These are phyloP conservation scores for Solanum hybrid DNA, from an alignment of 305 asterid species.

Conservation along the genomic window DNA sequence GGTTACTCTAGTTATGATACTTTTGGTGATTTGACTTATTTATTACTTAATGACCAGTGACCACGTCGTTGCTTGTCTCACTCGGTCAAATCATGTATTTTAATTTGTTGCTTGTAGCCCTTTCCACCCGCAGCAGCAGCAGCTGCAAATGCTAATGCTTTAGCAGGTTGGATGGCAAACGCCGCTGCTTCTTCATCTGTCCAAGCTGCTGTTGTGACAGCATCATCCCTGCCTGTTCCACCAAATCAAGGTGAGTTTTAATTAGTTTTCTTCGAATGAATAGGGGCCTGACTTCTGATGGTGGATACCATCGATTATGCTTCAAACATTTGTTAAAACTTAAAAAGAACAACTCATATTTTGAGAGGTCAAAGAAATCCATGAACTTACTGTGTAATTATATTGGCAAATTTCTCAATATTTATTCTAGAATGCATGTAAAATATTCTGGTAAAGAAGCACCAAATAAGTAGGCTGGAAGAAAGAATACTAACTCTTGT, in stretches of 20 bases:
- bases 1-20: background rate
- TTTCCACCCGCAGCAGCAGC: conserved; percentile 69
- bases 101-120: conserved; percentile 38
- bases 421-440: background rate
- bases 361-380: background rate
- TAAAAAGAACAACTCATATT: background rate
- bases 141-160: conserved; percentile 61
- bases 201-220: conserved; percentile 95
- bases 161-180: conserved; percentile 89
- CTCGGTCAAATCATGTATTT: background rate
- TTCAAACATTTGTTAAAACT: background rate
- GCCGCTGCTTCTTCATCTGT: conserved; percentile 84
- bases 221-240: conserved; percentile 72
- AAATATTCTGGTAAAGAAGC: background rate
- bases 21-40: background rate
- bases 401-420: background rate
- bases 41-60: background rate
- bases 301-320: background rate
- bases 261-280: background rate
- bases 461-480: background rate
- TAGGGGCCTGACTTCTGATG: background rate
- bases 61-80: background rate
- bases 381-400: background rate
- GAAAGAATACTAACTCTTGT: background rate
- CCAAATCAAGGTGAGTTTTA: conserved; percentile 55